Evolutionary conservation across 2,329 filamentous ascomycete species (phyloP), one percentile per base, ranked within the genome.

Genomic region (Aspergillus sp.): DNA sequence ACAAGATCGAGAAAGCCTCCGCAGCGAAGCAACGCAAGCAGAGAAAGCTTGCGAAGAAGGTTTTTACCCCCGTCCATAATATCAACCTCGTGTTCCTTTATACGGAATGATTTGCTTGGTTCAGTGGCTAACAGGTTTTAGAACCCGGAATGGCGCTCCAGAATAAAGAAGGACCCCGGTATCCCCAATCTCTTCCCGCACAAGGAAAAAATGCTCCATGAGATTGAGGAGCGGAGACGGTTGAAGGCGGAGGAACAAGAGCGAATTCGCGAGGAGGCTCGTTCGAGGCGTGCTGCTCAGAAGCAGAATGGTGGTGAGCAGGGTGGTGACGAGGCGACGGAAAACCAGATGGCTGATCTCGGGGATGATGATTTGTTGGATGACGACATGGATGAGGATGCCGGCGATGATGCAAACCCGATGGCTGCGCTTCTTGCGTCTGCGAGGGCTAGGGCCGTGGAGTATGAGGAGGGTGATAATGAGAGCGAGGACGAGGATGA

Each of bases 101-200:
- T 30, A 11, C 26, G 26, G 4, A 9, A 4, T 8, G 11, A 4
- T n/a, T 36, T 34, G 12, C n/a, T 3, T 44, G 1, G 17, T 24
- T 30, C 4, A 18, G 15, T 32, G 44, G 55, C 60, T 67, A n/a
- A 64, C 53, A n/a, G 9, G 18, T 22, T 30, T 42, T 4, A 85
- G 85, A 96, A 97, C 75, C 93, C 95, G 34, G 87, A 96, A 90
- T 98, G 95, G 92, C 87, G 90, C 66, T 93, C 91, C 58, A 90
- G 92, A 75, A 74, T 96, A 66, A 98, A 97, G 85, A 99, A 98
- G 80, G 95, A 99, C 69, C 95, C 93, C 22, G 95, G 95, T 48
- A 97, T 99, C 61, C 95, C 95, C 41, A 99, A 98, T 72, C 79
- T 97, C 36, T 99, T 97, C 79, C 95, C 95, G 1, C 97, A 95